Evolutionary conservation across 108 stramenopile species (phyloP).

Genomic region (Cyclotella baltica): DNA sequence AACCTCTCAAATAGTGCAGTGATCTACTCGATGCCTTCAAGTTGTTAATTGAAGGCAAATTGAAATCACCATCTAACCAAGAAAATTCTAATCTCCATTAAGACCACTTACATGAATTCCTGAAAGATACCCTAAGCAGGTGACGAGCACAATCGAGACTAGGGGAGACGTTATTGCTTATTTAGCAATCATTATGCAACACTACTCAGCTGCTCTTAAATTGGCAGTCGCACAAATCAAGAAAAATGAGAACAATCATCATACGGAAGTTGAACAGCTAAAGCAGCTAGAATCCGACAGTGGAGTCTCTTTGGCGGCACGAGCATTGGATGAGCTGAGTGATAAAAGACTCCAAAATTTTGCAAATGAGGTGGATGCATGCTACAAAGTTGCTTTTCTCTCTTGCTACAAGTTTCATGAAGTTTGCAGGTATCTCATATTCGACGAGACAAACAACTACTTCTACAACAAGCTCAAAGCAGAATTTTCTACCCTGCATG

Average conservation of each 20-base stretch:
- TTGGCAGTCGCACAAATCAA: not conserved
- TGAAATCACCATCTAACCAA: no score
- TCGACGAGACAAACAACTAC: not conserved
- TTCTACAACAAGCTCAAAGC: not conserved
- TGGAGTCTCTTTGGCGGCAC: not conserved
- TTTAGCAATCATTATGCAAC: not conserved
- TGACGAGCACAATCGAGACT: no score
- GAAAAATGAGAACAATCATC: not conserved
- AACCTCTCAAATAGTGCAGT: no score
- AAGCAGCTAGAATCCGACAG: not conserved
- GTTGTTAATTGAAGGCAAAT: no score
- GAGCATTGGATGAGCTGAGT: not conserved
- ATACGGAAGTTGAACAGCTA: not conserved
- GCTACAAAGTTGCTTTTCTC: not conserved
- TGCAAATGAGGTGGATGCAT: not conserved
- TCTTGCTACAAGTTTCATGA: not conserved
- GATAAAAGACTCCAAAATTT: not conserved
- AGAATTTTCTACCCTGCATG: not conserved
- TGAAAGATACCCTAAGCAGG: no score
- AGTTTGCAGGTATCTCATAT: not conserved
- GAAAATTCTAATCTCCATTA: no score
- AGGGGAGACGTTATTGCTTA: not conserved
- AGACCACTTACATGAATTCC: no score
- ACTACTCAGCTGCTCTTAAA: not conserved
- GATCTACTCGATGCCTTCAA: no score